Percentiles rank a stretch among this genome's conserved stretches.
Conservation (phyloP, 2,329 filamentous ascomycete species). For the Fusarium sp. region DNA sequence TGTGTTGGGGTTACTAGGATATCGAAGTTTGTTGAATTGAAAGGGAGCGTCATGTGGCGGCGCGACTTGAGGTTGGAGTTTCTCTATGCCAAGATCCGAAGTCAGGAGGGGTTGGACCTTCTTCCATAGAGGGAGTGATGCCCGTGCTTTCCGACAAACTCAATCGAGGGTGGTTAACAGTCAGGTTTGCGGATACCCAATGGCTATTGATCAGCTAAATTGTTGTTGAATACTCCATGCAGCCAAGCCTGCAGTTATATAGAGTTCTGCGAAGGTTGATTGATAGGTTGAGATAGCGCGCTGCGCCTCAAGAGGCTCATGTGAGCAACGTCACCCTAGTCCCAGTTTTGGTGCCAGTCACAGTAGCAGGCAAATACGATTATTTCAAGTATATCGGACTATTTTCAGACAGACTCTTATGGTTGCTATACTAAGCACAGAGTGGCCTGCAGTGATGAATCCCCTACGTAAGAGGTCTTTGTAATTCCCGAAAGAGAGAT, state of each 20-base stretch:
- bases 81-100: conserved; percentile 29
- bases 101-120: conserved; percentile 27
- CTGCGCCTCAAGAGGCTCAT: conserved; percentile 33
- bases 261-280: neutral
- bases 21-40: neutral
- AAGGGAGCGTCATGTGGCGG: conserved; percentile 13
- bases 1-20: neutral
- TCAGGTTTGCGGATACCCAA: neutral
- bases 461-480: neutral
- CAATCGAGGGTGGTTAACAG: neutral
- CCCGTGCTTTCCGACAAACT: neutral
- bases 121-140: neutral
- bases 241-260: neutral
- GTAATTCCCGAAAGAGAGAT: neutral
- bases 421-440: neutral
- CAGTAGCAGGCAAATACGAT: neutral
- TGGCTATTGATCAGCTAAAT: neutral
- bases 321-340: conserved; percentile 29
- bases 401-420: neutral
- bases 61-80: conserved; percentile 24
- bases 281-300: neutral
- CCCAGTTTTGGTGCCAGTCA: neutral
- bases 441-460: neutral
- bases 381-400: neutral
- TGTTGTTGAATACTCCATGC: neutral